These are phyloP conservation scores for Mycena pura DNA, from an alignment of 768 basidiomycete genomes.

Conservation along the genomic window DNA sequence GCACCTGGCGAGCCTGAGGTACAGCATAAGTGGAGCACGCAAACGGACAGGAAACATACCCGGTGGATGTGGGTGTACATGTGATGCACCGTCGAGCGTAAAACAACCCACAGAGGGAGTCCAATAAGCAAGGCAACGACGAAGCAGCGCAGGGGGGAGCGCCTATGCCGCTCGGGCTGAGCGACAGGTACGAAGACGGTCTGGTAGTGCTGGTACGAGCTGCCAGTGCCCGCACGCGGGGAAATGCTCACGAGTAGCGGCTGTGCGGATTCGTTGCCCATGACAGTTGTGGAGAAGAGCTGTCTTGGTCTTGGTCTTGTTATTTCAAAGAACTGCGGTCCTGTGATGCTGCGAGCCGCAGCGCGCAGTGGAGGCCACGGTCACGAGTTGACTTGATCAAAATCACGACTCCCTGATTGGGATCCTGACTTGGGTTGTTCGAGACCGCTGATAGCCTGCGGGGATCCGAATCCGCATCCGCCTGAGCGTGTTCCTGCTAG, in stretches of 20 bases:
- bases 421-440: too few relatives aligned
- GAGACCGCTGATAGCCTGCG: too few relatives aligned
- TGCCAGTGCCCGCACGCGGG: neutral
- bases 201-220: neutral
- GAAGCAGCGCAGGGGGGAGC: conserved; percentile 4
- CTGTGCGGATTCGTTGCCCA: conserved; percentile 5
- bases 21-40: too few relatives aligned
- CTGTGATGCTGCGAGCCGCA: too few relatives aligned
- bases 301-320: too few relatives aligned
- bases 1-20: neutral
- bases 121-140: neutral
- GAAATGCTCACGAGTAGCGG: neutral
- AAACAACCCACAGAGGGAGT: neutral
- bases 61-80: neutral
- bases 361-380: too few relatives aligned
- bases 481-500: too few relatives aligned
- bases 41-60: neutral
- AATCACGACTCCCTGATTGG: too few relatives aligned
- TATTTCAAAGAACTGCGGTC: too few relatives aligned
- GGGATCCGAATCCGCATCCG: too few relatives aligned
- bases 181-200: neutral
- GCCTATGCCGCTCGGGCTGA: neutral
- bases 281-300: too few relatives aligned
- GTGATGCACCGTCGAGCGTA: neutral
- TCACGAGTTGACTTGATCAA: too few relatives aligned